Percentiles rank a stretch among this genome's conserved stretches.
Evolutionary conservation across 768 basidiomycete species (phyloP).

Genomic region (Cystoderma amianthinum): DNA sequence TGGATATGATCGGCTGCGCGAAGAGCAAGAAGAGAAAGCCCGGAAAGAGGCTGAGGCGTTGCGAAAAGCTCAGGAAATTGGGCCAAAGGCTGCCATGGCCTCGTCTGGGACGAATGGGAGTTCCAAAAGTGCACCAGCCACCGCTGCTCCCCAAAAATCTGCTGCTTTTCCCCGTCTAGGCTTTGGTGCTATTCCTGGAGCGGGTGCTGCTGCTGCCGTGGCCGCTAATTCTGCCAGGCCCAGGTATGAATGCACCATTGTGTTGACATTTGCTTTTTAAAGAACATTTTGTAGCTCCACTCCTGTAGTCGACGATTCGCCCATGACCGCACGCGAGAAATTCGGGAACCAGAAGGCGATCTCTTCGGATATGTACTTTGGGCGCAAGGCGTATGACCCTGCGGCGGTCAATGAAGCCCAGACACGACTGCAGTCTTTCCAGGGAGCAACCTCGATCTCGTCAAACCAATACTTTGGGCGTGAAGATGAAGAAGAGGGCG

Average conservation of each 20-base stretch:
- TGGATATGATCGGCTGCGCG: conserved; percentile 82
- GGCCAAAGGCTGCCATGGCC: conserved; percentile 19
- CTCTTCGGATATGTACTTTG: conserved; percentile 98
- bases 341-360: conserved; percentile 94
- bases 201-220: conserved; percentile 45
- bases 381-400: conserved; percentile 82
- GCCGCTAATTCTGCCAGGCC: conserved; percentile 23
- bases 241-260: too few relatives aligned
- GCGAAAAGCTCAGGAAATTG: conserved; percentile 29
- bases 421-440: conserved; percentile 74
- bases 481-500: conserved; percentile 65
- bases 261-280: too few relatives aligned
- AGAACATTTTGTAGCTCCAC: conserved; percentile 18
- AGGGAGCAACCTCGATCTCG: conserved; percentile 89
- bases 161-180: conserved; percentile 67
- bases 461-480: conserved; percentile 96
- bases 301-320: conserved; percentile 47
- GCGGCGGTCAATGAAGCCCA: conserved; percentile 67
- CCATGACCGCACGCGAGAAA: conserved; percentile 80
- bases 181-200: conserved; percentile 74
- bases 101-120: conserved; percentile 8
- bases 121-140: conserved; percentile 6
- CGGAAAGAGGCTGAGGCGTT: conserved; percentile 53
- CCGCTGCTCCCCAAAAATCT: conserved; percentile 19
- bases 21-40: conserved; percentile 77